phyloP scores from a whole-genome alignment of 805 yeast genomes.

The Candida incommunis region DNA sequence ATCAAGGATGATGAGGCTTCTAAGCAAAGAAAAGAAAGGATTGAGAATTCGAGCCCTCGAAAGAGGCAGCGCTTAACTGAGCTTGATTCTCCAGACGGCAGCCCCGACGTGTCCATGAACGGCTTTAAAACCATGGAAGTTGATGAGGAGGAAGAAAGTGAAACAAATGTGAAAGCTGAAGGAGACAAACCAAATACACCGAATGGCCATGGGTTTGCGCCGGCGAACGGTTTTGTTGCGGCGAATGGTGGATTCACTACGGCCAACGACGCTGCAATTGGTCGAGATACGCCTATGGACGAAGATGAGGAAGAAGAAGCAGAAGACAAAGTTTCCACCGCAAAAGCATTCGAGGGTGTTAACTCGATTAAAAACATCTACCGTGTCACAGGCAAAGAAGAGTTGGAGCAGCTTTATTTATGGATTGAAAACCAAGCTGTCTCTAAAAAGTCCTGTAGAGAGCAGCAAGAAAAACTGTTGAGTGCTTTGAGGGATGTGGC shows the following conservation, averaged over 20 bases:
- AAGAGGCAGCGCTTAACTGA: background rate
- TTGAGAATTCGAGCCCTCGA: background rate
- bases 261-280: background rate
- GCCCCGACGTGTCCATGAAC: background rate
- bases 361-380: slow-evolving; percentile 9
- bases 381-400: slow-evolving; percentile 14
- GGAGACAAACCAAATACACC: background rate
- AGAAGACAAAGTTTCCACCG: background rate
- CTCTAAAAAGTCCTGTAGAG: slow-evolving; percentile 3
- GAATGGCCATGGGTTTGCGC: background rate
- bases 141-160: background rate
- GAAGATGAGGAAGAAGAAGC: background rate
- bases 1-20: background rate
- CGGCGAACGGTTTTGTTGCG: background rate
- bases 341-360: background rate
- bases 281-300: background rate
- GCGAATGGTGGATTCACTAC: background rate
- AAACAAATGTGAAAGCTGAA: background rate
- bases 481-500: background rate
- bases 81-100: background rate
- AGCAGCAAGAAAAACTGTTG: slow-evolving; percentile 3
- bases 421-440: slow-evolving; percentile 17
- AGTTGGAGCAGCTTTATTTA: slow-evolving; percentile 12
- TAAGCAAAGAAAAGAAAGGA: background rate
- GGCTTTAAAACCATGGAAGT: background rate